Evolutionary conservation across 1,139 yeast species (phyloP), one percentile per base, ranked within the genome.

Genomic region (Suhomyces coccinellae): DNA sequence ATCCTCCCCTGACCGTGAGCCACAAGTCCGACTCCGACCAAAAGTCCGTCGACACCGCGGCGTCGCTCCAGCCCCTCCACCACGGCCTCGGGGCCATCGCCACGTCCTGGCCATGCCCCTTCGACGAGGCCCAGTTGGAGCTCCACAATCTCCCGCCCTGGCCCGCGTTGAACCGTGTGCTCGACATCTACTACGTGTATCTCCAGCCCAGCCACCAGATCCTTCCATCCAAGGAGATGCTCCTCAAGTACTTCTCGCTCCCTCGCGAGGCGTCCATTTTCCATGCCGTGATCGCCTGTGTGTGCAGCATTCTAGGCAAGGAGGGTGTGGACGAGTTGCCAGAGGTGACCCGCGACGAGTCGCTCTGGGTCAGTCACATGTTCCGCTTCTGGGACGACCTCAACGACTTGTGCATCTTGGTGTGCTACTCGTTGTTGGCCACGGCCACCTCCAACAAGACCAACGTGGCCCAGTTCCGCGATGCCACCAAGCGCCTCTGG

Each of bases 121-220:
- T 20, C 8, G 24, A 20, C 24, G 24, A 20, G 24, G 5, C 24
- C 9, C 24, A 20, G 24, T 6, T 20, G 8, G 24, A 7, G 9
- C 24, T 4, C 24, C 8, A 20, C 24, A 20, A 9, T 6, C 24
- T 20, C 8, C 86, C 86, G 1, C 52, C 65, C 10, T 67, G 74
- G 69, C 55, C 56, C 17, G 60, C 65, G 0, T 59, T 78, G 7
- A 61, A 63, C 36, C 54, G 61, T 11, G 53, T 78, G 33, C 54
- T 80, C 40, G 80, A 79, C 48, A 58, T 72, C 16, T 81, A 74
- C 55, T 81, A 77, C 55, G 65, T 70, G 36, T 75, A 72, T 53
- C 62, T 69, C 35, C 81, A 80, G 44, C 72, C 78, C 7, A 64
- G 68, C 34, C 71, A 75, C 45, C 71, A 76, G 38, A 56, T 77